Percentiles rank a stretch among this genome's conserved stretches.
phyloP scores from a whole-genome alignment of 2,329 filamentous ascomycete species.

The Alternaria arbusti region DNA sequence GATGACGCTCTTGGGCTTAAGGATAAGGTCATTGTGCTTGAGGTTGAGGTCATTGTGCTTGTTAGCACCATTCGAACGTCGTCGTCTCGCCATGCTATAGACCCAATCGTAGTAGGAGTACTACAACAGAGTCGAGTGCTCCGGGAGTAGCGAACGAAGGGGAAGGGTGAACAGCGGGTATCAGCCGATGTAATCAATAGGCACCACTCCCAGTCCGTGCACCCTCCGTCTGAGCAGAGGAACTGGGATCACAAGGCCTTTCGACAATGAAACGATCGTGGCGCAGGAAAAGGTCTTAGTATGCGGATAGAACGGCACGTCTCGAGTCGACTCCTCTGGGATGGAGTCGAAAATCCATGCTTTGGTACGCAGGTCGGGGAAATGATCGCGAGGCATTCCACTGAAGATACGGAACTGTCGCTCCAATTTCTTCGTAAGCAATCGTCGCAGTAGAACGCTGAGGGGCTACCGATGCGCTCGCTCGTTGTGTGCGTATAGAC shows the following conservation, averaged over 20 bases:
- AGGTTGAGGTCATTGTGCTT: neutral
- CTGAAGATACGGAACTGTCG: too few relatives aligned
- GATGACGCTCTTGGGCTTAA: neutral
- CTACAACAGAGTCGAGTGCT: neutral
- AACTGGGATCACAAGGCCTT: accelerated
- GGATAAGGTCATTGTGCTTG: neutral
- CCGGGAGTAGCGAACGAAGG: neutral
- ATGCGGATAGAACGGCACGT: too few relatives aligned
- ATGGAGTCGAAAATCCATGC: too few relatives aligned
- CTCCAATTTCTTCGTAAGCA: too few relatives aligned
- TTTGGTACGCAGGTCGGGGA: too few relatives aligned
- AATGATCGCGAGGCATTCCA: too few relatives aligned
- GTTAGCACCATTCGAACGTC: neutral
- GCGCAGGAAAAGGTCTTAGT: accelerated
- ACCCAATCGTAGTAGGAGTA: neutral
- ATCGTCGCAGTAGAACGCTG: too few relatives aligned
- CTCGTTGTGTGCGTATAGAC: too few relatives aligned
- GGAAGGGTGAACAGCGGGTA: neutral
- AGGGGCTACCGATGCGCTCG: too few relatives aligned
- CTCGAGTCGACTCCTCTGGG: too few relatives aligned
- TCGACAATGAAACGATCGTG: too few relatives aligned
- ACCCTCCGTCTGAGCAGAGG: neutral
- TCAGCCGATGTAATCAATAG: neutral
- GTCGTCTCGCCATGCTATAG: neutral
- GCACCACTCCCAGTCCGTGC: neutral